A percentile compares a stretch with the other conserved stretches of the same genome.
Evolutionary conservation across 2,329 filamentous ascomycete species (phyloP).

Genomic region (Penicillium sp.): DNA sequence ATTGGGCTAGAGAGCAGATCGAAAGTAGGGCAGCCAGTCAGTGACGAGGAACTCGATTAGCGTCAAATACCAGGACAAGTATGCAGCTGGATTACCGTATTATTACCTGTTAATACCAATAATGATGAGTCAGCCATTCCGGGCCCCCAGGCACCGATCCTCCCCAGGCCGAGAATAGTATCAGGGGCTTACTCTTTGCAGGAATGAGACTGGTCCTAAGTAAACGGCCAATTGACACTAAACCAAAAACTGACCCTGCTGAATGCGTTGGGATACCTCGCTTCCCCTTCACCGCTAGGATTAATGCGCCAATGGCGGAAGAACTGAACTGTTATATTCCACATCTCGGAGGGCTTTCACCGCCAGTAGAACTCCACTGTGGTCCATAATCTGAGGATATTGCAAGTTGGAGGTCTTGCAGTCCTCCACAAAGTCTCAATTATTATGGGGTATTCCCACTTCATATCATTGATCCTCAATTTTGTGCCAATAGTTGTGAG

Average conservation of each 20-base stretch:
- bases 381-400: conserved; percentile 2
- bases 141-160: not conserved
- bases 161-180: conserved; percentile 9
- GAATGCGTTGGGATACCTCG: not conserved
- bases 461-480: not conserved
- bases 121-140: conserved; percentile 29
- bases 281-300: conserved; percentile 9
- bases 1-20: conserved; percentile 11
- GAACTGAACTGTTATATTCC: too few species aligned
- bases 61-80: not conserved
- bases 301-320: conserved; percentile 10
- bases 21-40: conserved; percentile 26
- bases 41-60: not conserved
- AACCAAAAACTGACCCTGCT: not conserved
- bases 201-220: conserved; percentile 4
- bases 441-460: not conserved
- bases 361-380: conserved; percentile 9
- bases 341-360: not conserved
- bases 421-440: conserved; percentile 5
- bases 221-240: not conserved
- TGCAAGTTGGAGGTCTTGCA: not conserved
- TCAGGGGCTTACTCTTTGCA: not conserved
- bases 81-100: not conserved
- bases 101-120: conserved; percentile 4
- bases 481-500: not conserved